These are phyloP conservation scores for Pseudonectria foliicola DNA, from an alignment of 2,329 filamentous ascomycete species.

Conservation along the genomic window DNA sequence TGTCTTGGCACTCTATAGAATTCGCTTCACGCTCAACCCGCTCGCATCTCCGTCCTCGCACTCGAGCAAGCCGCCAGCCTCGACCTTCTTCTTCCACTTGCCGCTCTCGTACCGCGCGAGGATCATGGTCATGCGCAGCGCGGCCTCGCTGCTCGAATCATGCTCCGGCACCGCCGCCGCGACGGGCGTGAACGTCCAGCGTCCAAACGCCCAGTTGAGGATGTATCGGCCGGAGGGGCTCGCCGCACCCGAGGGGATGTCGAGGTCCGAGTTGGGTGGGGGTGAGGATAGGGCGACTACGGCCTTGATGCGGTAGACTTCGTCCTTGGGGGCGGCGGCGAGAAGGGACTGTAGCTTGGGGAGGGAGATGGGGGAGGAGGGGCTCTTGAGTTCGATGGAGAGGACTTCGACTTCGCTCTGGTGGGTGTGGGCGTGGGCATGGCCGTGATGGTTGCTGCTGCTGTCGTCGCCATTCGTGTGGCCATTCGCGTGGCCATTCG, in stretches of 20 bases:
- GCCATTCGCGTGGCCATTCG: conserved; percentile 24
- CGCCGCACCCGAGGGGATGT: conserved; percentile 28
- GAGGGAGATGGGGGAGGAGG: conserved; percentile 39
- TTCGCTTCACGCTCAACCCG: conserved; percentile 44
- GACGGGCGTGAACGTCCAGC: conserved; percentile 79
- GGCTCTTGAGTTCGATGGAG: conserved; percentile 60
- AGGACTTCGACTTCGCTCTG: conserved; percentile 92
- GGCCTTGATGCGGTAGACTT: conserved; percentile 91
- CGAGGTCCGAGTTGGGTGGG: conserved; percentile 45
- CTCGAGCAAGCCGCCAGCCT: conserved; percentile 47
- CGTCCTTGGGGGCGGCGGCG: conserved; percentile 73
- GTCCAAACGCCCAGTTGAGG: conserved; percentile 94
- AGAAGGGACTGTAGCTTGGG: conserved; percentile 62
- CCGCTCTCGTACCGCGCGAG: conserved; percentile 65
- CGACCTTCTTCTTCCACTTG: conserved; percentile 70
- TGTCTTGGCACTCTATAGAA: conserved; percentile 29
- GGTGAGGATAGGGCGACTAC: conserved; percentile 42
- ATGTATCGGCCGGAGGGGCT: conserved; percentile 58
- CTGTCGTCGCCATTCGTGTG: conserved; percentile 21
- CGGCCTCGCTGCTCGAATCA: conserved; percentile 45
- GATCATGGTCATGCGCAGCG: conserved; percentile 68
- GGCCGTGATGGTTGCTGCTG: conserved; percentile 30
- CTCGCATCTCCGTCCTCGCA: conserved; percentile 40
- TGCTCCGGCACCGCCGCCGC: conserved; percentile 39
- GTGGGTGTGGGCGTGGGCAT: conserved; percentile 41